Evolutionary conservation across 371 early-diverging fungal species (phyloP), one percentile per base, ranked within the genome.

Genomic region (Nematocida sp.): DNA sequence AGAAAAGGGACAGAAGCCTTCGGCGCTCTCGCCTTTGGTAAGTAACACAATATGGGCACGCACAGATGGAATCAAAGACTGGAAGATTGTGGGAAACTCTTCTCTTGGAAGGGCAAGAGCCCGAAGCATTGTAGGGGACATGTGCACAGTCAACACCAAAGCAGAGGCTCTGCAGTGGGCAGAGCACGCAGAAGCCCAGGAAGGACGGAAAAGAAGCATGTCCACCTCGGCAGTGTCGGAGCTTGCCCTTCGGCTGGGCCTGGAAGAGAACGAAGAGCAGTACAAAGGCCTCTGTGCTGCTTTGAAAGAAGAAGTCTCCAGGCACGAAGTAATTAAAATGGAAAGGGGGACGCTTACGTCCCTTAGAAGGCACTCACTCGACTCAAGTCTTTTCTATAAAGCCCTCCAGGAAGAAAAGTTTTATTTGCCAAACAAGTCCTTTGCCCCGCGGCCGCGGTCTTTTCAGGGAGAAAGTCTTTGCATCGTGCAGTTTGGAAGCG

Each of bases 401-500:
- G 19, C 29, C n/a, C 17, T 54, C 17, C 45, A 36, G 46, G 31
- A 21, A 2, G 64, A 77, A 29, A 31, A 1, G 34, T 31, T 37
- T 3, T 8, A 13, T 32, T 2, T 17, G 11, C 48, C 21, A 34
- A 27, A 7, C 0, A 41, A 27, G 50, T 58, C 5, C n/a, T 13
- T 8, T 32, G 40, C 36, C 25, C 29, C n/a, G 50, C 15, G 3
- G 21, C 23, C 62, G 13, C 31, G 7, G 8, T 8, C 11, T 17
- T 5, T 7, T 13, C 19, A 8, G 11, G 15, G 46, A 5, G 51
- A 67, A 31, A 67, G 29, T 4, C 53, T 81, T 1, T 83, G 79
- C 64, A 63, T 83, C 19, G 76, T 83, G 32, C 79, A 83, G 56
- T 83, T 83, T 77, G 74, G 64, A 2, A 74, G 77, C 32, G 70